phyloP scores from a whole-genome alignment of 2,329 filamentous ascomycete species.

The Neofusicoccum sp. region DNA sequence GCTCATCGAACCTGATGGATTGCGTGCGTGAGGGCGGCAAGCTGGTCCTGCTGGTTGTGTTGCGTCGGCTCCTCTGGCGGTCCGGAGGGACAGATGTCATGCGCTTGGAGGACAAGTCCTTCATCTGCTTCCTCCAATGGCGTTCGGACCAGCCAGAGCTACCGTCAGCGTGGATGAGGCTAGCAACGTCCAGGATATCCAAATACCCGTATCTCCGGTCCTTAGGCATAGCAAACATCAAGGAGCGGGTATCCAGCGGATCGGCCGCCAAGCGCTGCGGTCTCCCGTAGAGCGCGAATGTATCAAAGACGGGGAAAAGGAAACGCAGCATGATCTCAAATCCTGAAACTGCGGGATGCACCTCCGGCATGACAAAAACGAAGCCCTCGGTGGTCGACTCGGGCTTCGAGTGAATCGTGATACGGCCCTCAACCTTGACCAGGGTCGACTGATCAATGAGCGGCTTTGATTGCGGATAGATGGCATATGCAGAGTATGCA shows the following conservation, averaged over 20 bases:
- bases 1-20: slow-evolving; percentile 48
- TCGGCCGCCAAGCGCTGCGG: slow-evolving; percentile 86
- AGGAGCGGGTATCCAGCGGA: slow-evolving; percentile 78
- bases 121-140: slow-evolving; percentile 87
- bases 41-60: slow-evolving; percentile 46
- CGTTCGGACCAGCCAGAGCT: slow-evolving; percentile 79
- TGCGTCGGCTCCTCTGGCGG: slow-evolving; percentile 36
- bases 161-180: slow-evolving; percentile 75
- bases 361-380: slow-evolving; percentile 97
- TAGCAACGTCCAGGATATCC: slow-evolving; percentile 82
- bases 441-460: slow-evolving; percentile 93
- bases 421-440: slow-evolving; percentile 88
- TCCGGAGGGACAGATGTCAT: slow-evolving; percentile 56
- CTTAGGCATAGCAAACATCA: slow-evolving; percentile 98
- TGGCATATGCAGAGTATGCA: slow-evolving; percentile 88
- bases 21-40: slow-evolving; percentile 38
- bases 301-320: slow-evolving; percentile 92
- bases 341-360: slow-evolving; percentile 85
- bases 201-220: slow-evolving; percentile 87
- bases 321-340: slow-evolving; percentile 95
- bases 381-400: slow-evolving; percentile 85
- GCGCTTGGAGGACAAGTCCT: slow-evolving; percentile 80
- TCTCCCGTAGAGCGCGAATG: slow-evolving; percentile 87
- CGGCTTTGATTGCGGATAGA: slow-evolving; percentile 93
- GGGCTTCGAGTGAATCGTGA: slow-evolving; percentile 81